Evolutionary conservation across 2,329 filamentous ascomycete species (phyloP).

Genomic region (Colletotrichum paranaense): DNA sequence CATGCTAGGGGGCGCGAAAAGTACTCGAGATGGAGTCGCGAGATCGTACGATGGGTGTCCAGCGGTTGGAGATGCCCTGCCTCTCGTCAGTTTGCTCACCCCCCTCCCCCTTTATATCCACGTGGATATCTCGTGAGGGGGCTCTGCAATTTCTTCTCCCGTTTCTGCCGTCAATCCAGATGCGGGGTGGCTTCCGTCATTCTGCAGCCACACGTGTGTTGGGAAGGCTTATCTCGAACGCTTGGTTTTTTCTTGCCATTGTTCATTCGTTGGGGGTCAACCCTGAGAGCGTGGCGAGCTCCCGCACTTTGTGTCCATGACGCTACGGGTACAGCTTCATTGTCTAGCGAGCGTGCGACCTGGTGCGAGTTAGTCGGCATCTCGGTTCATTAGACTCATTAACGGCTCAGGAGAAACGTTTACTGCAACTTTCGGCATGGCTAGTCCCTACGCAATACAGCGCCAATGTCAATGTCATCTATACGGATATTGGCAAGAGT

Average conservation of each 20-base stretch:
- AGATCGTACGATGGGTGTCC: neutral
- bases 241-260: constrained; percentile 4
- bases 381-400: neutral
- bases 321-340: neutral
- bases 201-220: constrained; percentile 24
- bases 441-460: neutral
- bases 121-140: constrained; percentile 26
- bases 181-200: constrained; percentile 14
- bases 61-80: neutral
- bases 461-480: neutral
- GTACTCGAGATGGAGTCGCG: neutral
- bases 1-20: neutral
- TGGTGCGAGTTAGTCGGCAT: neutral
- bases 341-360: neutral
- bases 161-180: constrained; percentile 10
- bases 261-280: neutral
- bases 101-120: constrained; percentile 11
- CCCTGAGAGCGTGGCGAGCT: neutral
- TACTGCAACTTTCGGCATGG: neutral
- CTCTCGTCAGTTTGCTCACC: neutral
- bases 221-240: constrained; percentile 23
- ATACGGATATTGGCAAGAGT: neutral
- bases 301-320: neutral
- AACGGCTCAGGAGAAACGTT: neutral
- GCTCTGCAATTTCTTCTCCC: constrained; percentile 7